Evolutionary conservation across 1,284 basidiomycete genomes (phyloP), one percentile per base, ranked within the genome.

Genomic region (Apiotrichum porosum): DNA sequence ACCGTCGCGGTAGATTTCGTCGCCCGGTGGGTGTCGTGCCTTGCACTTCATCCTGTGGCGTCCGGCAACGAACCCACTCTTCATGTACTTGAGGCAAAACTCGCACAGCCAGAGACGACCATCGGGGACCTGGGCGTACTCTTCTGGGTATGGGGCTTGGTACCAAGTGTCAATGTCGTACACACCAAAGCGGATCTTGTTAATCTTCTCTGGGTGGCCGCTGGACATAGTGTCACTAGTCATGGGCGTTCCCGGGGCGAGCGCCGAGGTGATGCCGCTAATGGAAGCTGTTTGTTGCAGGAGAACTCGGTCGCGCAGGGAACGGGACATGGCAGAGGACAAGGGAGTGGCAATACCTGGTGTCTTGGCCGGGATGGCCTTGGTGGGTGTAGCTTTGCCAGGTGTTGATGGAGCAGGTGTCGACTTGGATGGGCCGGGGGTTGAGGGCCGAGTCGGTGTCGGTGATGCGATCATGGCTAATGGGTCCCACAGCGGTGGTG

Each of bases 131-230:
- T 84, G 83, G 24, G 89, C 83, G 72, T 97, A 98, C 71, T 99
- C 95, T 71, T 98, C 94, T 0, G 95, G 95, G 69, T 97, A 98
- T 2, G 95, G 95, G 10, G 95, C 94, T 66, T 97, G 90, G 71
- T 91, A 98, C 95, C 95, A 99, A 0, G 94, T 97, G 65, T 94
- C 85, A 65, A 98, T 92, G 66, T 98, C 93, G 66, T 80, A 95
- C 33, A 83, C 80, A n/a, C 92, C 94, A 62, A 98, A 95, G 17
- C 92, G 83, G 53, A 98, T 93, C 44, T 80, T 83, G 47, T 83
- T 83, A 75, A 95, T 93, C 52, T 71, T 72, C 46, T 73, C 59
- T 39, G 46, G 57, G 18, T 40, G 42, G 22, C 56, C 37, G 14
- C 37, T 47, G 2, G 45, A 31, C 10, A 37, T 44, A 17, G 44